These are phyloP conservation scores for Acephala macrosclerotiorum DNA, from an alignment of 2,329 filamentous ascomycete species.

Conservation along the genomic window DNA sequence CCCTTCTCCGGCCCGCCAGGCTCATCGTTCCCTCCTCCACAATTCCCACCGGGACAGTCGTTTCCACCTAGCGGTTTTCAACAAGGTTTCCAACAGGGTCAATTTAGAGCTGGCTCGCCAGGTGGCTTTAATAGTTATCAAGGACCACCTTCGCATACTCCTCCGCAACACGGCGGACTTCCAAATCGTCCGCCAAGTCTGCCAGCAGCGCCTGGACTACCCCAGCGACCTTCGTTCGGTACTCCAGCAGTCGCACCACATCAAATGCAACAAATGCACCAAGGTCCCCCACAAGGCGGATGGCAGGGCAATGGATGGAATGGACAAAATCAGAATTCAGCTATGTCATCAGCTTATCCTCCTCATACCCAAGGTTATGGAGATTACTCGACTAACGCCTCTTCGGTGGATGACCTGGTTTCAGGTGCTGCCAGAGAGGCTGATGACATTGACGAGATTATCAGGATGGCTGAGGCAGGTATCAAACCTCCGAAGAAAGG, in stretches of 20 bases:
- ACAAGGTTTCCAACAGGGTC: slow-evolving; percentile 40
- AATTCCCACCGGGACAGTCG: slow-evolving; percentile 39
- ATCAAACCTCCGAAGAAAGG: slow-evolving; percentile 57
- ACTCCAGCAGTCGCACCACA: slow-evolving; percentile 57
- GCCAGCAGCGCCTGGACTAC: slow-evolving; percentile 63
- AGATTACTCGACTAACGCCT: slow-evolving; percentile 47
- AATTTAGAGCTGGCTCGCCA: slow-evolving; percentile 50
- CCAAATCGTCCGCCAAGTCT: slow-evolving; percentile 60
- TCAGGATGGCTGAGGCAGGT: slow-evolving; percentile 69
- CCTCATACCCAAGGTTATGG: slow-evolving; percentile 45
- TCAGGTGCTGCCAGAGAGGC: slow-evolving; percentile 54
- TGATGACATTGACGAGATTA: slow-evolving; percentile 71
- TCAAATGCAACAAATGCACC: slow-evolving; percentile 61
- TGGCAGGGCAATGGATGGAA: slow-evolving; percentile 47
- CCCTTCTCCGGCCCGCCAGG: slow-evolving; percentile 45
- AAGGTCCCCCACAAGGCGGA: slow-evolving; percentile 50
- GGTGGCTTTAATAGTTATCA: slow-evolving; percentile 52
- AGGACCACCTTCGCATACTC: slow-evolving; percentile 50
- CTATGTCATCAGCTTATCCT: slow-evolving; percentile 48
- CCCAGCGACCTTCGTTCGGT: slow-evolving; percentile 65
- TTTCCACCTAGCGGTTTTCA: slow-evolving; percentile 41
- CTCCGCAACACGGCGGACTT: slow-evolving; percentile 47
- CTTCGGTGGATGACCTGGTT: slow-evolving; percentile 57
- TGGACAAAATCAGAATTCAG: slow-evolving; percentile 46
- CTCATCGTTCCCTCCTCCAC: slow-evolving; percentile 42